phyloP scores from a whole-genome alignment of 441 rosid species.

The Euphorbia corollata region DNA sequence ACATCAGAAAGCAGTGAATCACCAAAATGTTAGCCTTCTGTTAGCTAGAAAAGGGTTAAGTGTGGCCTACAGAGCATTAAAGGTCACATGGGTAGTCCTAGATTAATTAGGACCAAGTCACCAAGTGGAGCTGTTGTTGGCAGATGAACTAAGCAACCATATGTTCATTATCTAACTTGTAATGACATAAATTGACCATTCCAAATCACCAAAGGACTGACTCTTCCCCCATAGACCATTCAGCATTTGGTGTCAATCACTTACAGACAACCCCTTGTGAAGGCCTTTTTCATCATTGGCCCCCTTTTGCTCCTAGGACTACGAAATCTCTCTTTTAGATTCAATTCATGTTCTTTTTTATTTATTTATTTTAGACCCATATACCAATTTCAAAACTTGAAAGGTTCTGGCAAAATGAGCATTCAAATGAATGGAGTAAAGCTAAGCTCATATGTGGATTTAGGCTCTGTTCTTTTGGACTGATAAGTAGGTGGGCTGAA shows the following conservation, averaged over 20 bases:
- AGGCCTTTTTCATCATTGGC: slow-evolving; percentile 28
- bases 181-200: slow-evolving; percentile 23
- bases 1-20: background rate
- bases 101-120: slow-evolving; percentile 2
- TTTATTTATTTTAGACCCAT: too few species aligned
- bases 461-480: too few species aligned
- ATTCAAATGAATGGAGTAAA: too few species aligned
- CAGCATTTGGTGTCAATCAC: slow-evolving; percentile 10
- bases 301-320: background rate
- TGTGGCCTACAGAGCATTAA: slow-evolving; percentile 23
- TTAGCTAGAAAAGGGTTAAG: slow-evolving; percentile 12
- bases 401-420: too few species aligned
- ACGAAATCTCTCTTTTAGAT: background rate
- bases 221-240: background rate
- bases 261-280: slow-evolving; percentile 45
- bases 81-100: slow-evolving; percentile 33
- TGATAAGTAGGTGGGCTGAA: too few species aligned
- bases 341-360: too few species aligned
- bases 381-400: too few species aligned
- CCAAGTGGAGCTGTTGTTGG: slow-evolving; percentile 15
- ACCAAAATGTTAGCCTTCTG: background rate
- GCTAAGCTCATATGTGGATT: too few species aligned
- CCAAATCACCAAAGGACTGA: background rate
- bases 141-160: slow-evolving; percentile 18
- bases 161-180: slow-evolving; percentile 6